These are phyloP conservation scores for Ganoderma boninense DNA, from an alignment of 1,284 basidiomycete species.

Conservation along the genomic window DNA sequence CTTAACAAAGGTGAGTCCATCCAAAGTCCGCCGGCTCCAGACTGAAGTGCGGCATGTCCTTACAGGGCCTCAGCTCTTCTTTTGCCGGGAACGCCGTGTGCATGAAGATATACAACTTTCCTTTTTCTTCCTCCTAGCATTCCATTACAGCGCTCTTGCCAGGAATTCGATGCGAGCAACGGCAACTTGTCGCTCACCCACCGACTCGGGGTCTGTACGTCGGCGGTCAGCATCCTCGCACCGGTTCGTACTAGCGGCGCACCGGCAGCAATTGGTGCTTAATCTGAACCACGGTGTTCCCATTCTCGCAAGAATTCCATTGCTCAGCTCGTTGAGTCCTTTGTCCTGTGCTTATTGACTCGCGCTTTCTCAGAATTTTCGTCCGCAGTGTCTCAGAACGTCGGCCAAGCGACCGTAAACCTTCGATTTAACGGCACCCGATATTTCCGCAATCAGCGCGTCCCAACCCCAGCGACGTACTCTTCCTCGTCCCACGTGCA, in stretches of 20 bases:
- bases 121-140: slow-evolving; percentile 4
- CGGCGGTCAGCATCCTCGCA: neutral
- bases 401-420: neutral
- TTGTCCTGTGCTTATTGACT: slow-evolving; percentile 9
- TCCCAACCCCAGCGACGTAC: neutral
- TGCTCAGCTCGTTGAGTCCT: slow-evolving; percentile 4
- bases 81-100: neutral
- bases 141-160: neutral
- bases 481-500: slow-evolving; percentile 6
- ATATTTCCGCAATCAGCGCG: slow-evolving; percentile 7
- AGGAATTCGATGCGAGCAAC: slow-evolving; percentile 4
- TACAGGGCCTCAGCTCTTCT: neutral
- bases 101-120: neutral
- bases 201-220: slow-evolving; percentile 11
- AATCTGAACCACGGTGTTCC: slow-evolving; percentile 3
- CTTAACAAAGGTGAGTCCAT: neutral
- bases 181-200: slow-evolving; percentile 9
- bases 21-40: neutral
- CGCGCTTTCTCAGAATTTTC: neutral
- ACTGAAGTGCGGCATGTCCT: neutral
- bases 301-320: slow-evolving; percentile 4
- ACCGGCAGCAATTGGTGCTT: slow-evolving; percentile 16
- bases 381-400: slow-evolving; percentile 5
- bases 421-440: slow-evolving; percentile 3
- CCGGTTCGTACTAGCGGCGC: slow-evolving; percentile 11